These are phyloP conservation scores for Fraxinus quadrangulata DNA, from an alignment of 257 asterid species.

Conservation along the genomic window DNA sequence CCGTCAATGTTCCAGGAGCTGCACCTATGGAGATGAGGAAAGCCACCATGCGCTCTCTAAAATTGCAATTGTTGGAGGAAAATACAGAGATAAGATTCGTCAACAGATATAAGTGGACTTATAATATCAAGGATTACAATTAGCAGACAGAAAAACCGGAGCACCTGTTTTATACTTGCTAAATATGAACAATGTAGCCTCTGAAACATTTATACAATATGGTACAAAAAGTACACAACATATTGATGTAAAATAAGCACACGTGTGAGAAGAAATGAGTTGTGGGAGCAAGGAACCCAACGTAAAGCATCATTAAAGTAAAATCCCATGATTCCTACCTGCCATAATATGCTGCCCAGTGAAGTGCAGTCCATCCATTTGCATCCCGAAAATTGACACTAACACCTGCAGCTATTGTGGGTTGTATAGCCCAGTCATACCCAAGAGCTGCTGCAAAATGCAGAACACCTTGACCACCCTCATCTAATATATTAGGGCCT, in stretches of 20 bases:
- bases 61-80: slow-evolving; percentile 23
- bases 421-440: slow-evolving; percentile 85
- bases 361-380: slow-evolving; percentile 96
- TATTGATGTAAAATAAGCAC: slow-evolving; percentile 4
- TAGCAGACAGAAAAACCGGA: neutral
- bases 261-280: slow-evolving; percentile 12
- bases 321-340: slow-evolving; percentile 47
- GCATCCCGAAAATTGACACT: slow-evolving; percentile 80
- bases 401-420: slow-evolving; percentile 76
- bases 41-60: slow-evolving; percentile 78
- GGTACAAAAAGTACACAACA: neutral
- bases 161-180: slow-evolving; percentile 1
- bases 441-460: slow-evolving; percentile 90
- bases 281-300: slow-evolving; percentile 16
- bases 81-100: slow-evolving; percentile 15
- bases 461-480: slow-evolving; percentile 84
- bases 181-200: neutral
- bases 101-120: slow-evolving; percentile 17
- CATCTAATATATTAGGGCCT: slow-evolving; percentile 73
- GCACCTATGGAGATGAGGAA: slow-evolving; percentile 79
- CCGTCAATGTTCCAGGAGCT: slow-evolving; percentile 72
- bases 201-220: neutral
- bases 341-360: slow-evolving; percentile 95
- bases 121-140: slow-evolving; percentile 20
- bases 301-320: neutral